Percentiles rank a stretch among this genome's conserved stretches.
These are phyloP conservation scores for Blastobotrys arbuscula DNA, from an alignment of 1,139 yeast species.

Conservation along the genomic window DNA sequence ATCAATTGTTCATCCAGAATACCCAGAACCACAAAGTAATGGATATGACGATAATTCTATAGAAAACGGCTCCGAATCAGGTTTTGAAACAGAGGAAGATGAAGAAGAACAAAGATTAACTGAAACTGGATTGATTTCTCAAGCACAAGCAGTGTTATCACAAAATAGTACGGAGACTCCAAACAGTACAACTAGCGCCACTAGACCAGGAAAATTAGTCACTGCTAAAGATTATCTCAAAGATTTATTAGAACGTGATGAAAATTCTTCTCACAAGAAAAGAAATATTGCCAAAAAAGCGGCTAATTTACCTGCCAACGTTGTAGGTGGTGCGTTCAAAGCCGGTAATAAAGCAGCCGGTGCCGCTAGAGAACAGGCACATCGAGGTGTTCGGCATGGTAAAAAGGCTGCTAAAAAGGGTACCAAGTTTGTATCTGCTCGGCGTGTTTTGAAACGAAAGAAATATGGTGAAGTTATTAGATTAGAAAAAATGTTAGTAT, in stretches of 20 bases:
- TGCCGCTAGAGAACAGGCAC: not conserved
- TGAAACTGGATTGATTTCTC: slow-evolving; percentile 2
- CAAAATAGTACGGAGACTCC: not conserved
- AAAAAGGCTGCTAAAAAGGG: slow-evolving; percentile 2
- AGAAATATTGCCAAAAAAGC: not conserved
- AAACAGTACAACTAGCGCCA: not conserved
- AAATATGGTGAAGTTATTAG: slow-evolving; percentile 58
- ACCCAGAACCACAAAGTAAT: no score
- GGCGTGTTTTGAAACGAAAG: slow-evolving; percentile 20
- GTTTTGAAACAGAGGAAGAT: no score
- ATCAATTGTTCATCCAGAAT: no score
- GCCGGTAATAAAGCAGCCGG: slow-evolving; percentile 3
- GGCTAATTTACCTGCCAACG: slow-evolving; percentile 1
- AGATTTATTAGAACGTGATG: not conserved
- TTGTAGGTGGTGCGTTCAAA: slow-evolving; percentile 4
- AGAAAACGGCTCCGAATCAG: no score
- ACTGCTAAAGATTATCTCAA: not conserved
- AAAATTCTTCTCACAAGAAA: not conserved
- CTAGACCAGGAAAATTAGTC: not conserved
- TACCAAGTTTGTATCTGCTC: slow-evolving; percentile 15
- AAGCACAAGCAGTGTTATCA: slow-evolving; percentile 3
- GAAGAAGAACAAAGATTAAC: not conserved
- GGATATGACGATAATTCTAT: no score
- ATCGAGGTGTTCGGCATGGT: not conserved
- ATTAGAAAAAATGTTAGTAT: slow-evolving; percentile 59